Evolutionary conservation across 2,329 filamentous ascomycete genomes (phyloP).

Genomic region (Phyllosticta citriasiana): DNA sequence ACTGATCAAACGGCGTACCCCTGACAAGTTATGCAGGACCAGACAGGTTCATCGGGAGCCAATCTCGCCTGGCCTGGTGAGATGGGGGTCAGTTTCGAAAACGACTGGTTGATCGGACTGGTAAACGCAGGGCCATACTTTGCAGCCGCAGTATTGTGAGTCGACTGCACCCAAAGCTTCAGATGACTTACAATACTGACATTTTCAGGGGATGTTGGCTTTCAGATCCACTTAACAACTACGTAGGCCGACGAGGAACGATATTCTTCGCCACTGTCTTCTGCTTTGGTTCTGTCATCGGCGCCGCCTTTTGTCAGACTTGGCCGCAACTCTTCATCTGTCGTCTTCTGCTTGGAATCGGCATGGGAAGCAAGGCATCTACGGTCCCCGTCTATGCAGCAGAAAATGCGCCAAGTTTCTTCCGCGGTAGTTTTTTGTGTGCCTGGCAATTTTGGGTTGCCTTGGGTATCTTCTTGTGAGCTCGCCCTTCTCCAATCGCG

Average conservation of each 20-base stretch:
- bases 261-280: slow-evolving; percentile 70
- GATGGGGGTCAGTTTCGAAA: slow-evolving; percentile 35
- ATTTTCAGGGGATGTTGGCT: slow-evolving; percentile 53
- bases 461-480: slow-evolving; percentile 8
- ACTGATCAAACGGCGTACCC: not conserved
- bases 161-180: too few species aligned
- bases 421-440: slow-evolving; percentile 72
- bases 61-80: slow-evolving; percentile 50
- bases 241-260: slow-evolving; percentile 60
- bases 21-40: slow-evolving; percentile 38
- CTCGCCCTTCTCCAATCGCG: not conserved
- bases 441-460: slow-evolving; percentile 55
- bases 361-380: slow-evolving; percentile 67
- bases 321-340: slow-evolving; percentile 64
- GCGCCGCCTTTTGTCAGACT: slow-evolving; percentile 55
- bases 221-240: slow-evolving; percentile 60
- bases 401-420: slow-evolving; percentile 58
- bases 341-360: slow-evolving; percentile 64
- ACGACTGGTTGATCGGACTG: slow-evolving; percentile 51
- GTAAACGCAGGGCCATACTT: slow-evolving; percentile 54
- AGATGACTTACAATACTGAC: not conserved
- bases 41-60: slow-evolving; percentile 41
- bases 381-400: slow-evolving; percentile 70
- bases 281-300: slow-evolving; percentile 34
- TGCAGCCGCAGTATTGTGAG: slow-evolving; percentile 49